These are phyloP conservation scores for Cyberlindnera lachancei DNA, from an alignment of 805 yeast genomes.

Conservation along the genomic window DNA sequence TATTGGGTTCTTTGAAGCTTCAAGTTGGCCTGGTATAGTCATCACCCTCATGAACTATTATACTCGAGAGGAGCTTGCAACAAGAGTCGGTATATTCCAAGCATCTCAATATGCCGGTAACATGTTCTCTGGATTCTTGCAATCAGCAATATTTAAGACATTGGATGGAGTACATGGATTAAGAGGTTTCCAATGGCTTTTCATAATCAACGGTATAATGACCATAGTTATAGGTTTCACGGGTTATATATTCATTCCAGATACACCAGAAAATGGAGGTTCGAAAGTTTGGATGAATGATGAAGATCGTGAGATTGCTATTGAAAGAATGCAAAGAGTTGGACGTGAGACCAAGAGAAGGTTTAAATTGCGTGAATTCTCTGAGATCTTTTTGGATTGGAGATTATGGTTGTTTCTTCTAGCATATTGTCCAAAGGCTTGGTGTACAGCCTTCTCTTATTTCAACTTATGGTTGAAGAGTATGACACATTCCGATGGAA, in stretches of 20 bases:
- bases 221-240: constrained; percentile 23
- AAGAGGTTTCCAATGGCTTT: constrained; percentile 13
- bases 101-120: constrained; percentile 10
- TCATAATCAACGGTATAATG: no score
- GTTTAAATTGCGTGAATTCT: constrained; percentile 3
- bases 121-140: constrained; percentile 31
- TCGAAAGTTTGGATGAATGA: constrained; percentile 25
- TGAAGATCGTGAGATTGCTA: constrained; percentile 26
- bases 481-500: constrained; percentile 11
- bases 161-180: constrained; percentile 6
- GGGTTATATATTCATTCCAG: constrained; percentile 32
- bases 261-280: constrained; percentile 24
- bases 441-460: constrained; percentile 5
- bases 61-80: constrained; percentile 28
- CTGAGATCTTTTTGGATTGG: constrained; percentile 6
- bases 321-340: constrained; percentile 12
- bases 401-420: constrained; percentile 10
- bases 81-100: constrained; percentile 23
- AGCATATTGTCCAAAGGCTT: constrained; percentile 8
- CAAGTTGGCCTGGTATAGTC: constrained; percentile 39
- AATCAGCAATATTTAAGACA: constrained; percentile 25
- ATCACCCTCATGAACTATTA: constrained; percentile 29
- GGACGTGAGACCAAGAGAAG: constrained; percentile 11
- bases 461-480: constrained; percentile 14
- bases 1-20: constrained; percentile 63